Evolutionary conservation across 345 rosid genomes (phyloP).

Genomic region (Diplotaxis tenuifolia): DNA sequence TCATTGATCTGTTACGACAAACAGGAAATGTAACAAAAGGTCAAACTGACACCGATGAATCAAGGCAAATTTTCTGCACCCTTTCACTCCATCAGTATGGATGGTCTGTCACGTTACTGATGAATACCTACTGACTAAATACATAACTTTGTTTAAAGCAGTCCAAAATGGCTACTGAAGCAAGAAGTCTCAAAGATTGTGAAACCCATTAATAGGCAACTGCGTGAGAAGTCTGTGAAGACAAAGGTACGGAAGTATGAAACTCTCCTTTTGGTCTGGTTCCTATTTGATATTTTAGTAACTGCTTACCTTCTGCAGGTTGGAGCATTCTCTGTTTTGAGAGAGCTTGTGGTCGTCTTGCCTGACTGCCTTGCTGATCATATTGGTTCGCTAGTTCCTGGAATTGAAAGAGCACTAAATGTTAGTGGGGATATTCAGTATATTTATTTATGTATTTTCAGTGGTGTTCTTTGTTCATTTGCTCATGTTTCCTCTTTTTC

Average conservation of each 20-base stretch:
- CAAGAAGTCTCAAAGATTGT: constrained; percentile 97
- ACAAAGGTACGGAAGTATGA: constrained; percentile 60
- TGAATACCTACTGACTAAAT: constrained; percentile 7
- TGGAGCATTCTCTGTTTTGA: constrained; percentile 96
- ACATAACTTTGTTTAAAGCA: constrained; percentile 39
- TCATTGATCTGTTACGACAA: constrained; percentile 93
- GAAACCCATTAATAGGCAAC: constrained; percentile 85
- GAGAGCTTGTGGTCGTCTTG: constrained; percentile 95
- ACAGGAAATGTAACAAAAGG: constrained; percentile 95
- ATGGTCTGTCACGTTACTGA: constrained; percentile 17
- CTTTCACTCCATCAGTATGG: constrained; percentile 6
- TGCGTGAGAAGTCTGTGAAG: constrained; percentile 95
- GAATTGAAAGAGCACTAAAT: constrained; percentile 92
- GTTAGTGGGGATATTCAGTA: constrained; percentile 44
- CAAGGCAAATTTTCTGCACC: constrained; percentile 48
- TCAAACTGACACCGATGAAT: constrained; percentile 65
- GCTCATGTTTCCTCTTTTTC: background rate
- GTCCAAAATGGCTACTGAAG: constrained; percentile 91
- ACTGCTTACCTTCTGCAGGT: constrained; percentile 53
- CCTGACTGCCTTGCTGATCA: constrained; percentile 97
- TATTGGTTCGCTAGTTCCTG: constrained; percentile 94
- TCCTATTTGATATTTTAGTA: constrained; percentile 4
- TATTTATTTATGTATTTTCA: background rate
- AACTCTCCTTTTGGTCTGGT: constrained; percentile 1
- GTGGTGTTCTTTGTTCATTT: constrained; percentile 6